phyloP scores from a whole-genome alignment of 2,329 filamentous ascomycete genomes.

The Coleophoma cylindrospora region DNA sequence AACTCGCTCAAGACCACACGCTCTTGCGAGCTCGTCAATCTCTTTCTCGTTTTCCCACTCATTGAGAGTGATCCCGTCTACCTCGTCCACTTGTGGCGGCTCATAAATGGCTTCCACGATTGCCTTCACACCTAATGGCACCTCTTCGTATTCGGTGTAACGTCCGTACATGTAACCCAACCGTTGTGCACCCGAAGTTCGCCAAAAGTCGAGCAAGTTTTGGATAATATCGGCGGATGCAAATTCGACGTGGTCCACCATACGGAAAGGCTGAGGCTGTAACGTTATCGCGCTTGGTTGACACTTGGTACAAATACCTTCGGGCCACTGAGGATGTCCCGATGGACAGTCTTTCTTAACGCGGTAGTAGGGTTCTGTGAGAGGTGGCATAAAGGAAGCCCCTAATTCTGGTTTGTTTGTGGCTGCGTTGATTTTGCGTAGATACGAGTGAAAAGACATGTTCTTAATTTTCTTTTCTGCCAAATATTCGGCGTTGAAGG shows the following conservation, averaged over 20 bases:
- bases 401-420: conserved; percentile 95
- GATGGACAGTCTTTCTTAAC: conserved; percentile 87
- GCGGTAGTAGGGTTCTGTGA: conserved; percentile 88
- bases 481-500: conserved; percentile 84
- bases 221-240: conserved; percentile 80
- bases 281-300: conserved; percentile 95
- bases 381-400: conserved; percentile 91
- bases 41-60: conserved; percentile 83
- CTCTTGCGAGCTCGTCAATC: conserved; percentile 71
- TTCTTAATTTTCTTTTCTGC: conserved; percentile 98
- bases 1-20: conserved; percentile 83
- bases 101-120: conserved; percentile 97
- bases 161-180: conserved; percentile 87
- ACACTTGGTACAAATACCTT: conserved; percentile 96
- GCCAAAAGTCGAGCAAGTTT: conserved; percentile 87
- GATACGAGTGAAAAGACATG: conserved; percentile 88
- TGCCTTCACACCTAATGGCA: conserved; percentile 90
- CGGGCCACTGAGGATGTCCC: conserved; percentile 88
- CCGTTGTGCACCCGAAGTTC: conserved; percentile 76
- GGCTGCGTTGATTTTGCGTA: conserved; percentile 90
- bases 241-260: conserved; percentile 98
- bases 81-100: conserved; percentile 82
- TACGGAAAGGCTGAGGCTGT: conserved; percentile 88
- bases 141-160: conserved; percentile 86
- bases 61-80: conserved; percentile 80